Evolutionary conservation across 2,329 filamentous ascomycete species (phyloP), one percentile per base, ranked within the genome.

Genomic region (Diaporthe sp.): DNA sequence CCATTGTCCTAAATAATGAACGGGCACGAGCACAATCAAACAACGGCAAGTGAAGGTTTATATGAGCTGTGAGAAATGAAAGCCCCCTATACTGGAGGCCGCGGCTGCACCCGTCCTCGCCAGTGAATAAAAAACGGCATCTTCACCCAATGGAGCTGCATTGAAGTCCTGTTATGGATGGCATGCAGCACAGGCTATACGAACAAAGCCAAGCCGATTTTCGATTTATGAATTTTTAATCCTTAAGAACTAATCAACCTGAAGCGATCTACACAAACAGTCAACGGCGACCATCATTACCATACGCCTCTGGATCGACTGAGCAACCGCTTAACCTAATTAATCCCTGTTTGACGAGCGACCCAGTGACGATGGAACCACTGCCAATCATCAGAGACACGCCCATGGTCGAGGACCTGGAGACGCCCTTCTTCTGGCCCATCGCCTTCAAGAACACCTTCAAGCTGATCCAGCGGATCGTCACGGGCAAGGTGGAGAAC

Each of bases 401-500:
- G 9, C 69, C 73, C 6, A 74, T 76, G 68, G 73, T 75, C 46
- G 75, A 76, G 39, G 69, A 76, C 46, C 75, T 76, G 2, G 68
- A 68, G 37, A 73, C 73, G 34, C 75, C 75, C n/a, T 46, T 75
- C 42, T 76, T 75, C 75, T 76, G 75, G 75, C 75, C 75, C 22
- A 70, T 74, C 37, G 71, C 53, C 68, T 76, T 69, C 51, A 77
- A 77, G n/a, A 80, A 79, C 39, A 74, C 78, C 15, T 81, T 79
- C 75, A 79, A 76, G 31, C 78, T 79, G 2, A 46, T 80, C 12
- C 77, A 78, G 17, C 80, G 80, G 67, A 77, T 82, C 74, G 77
- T 77, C 31, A 75, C 78, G 77, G 81, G 79, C 72, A 68, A 78
- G 46, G 73, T 82, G 46, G 78, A 80, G 51, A 73, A 80, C 46